A percentile compares a stretch with the other conserved stretches of the same genome.
phyloP scores from a whole-genome alignment of 139 green algal genomes.

The Tetradesmus lagerheimii region DNA sequence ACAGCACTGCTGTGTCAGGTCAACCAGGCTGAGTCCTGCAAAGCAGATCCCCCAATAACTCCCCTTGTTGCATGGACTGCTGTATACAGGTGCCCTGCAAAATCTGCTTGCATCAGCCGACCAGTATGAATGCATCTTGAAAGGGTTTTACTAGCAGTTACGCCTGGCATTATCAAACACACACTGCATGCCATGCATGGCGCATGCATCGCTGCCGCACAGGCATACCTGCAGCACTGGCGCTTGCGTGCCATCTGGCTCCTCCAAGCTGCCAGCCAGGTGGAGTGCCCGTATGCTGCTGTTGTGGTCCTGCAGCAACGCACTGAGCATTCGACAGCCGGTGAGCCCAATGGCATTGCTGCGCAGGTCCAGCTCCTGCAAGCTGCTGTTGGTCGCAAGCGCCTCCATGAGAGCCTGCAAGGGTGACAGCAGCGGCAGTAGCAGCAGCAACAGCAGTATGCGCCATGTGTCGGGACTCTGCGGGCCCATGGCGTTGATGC shows the following conservation, averaged over 20 bases:
- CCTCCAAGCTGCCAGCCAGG: slow-evolving; percentile 23
- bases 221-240: slow-evolving; percentile 21
- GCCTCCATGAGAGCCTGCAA: slow-evolving; percentile 14
- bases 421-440: background rate
- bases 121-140: background rate
- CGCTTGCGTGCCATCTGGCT: slow-evolving; percentile 1
- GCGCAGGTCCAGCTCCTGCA: slow-evolving; percentile 29
- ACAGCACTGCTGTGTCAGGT: no score
- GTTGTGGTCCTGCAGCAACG: slow-evolving; percentile 25
- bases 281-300: slow-evolving; percentile 20
- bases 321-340: slow-evolving; percentile 19
- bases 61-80: no score
- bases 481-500: no score
- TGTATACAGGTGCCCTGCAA: no score
- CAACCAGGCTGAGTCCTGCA: no score
- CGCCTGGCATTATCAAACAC: background rate
- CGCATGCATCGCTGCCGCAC: background rate
- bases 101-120: no score
- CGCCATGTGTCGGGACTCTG: no score
- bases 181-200: background rate
- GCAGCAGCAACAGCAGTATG: background rate
- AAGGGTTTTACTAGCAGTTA: background rate
- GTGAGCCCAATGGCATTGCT: slow-evolving; percentile 24
- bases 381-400: slow-evolving; percentile 22
- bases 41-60: no score